These are phyloP conservation scores for Aeschynomene evenia DNA, from an alignment of 306 rosid genomes.

Conservation along the genomic window DNA sequence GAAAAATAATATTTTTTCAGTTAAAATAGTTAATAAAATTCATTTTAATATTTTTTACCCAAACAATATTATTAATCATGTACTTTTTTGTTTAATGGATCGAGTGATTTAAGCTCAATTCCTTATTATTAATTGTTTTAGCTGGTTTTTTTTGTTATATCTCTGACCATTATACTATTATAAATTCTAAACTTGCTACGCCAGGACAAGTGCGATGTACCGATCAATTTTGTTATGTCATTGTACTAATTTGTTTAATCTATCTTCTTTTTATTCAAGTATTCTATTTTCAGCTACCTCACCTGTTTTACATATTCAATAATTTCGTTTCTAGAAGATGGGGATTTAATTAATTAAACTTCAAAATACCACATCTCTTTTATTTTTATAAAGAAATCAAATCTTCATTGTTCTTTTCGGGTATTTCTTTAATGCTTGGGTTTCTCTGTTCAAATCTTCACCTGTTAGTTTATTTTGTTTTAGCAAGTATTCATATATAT, in stretches of 20 bases:
- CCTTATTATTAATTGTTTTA: no score
- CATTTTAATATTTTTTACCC: no score
- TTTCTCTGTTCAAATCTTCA: constrained; percentile 1
- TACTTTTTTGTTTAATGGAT: no score
- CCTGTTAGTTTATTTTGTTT: constrained; percentile 23
- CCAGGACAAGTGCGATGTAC: background rate
- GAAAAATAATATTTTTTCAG: no score
- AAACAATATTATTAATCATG: no score
- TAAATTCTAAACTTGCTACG: background rate
- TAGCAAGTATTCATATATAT: background rate
- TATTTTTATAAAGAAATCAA: background rate
- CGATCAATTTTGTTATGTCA: background rate
- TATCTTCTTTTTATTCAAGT: background rate
- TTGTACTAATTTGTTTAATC: background rate
- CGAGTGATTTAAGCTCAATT: no score
- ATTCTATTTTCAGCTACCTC: background rate
- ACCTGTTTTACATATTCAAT: background rate
- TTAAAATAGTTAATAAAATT: no score
- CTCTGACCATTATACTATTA: no score
- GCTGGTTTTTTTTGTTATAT: no score
- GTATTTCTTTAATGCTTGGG: background rate
- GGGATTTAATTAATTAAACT: no score
- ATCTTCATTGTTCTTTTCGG: background rate
- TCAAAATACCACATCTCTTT: background rate
- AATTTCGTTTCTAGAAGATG: constrained; percentile 29